Evolutionary conservation across 176 grass and related monocot genomes (phyloP).

Genomic region (Cenchrus purpureus): DNA sequence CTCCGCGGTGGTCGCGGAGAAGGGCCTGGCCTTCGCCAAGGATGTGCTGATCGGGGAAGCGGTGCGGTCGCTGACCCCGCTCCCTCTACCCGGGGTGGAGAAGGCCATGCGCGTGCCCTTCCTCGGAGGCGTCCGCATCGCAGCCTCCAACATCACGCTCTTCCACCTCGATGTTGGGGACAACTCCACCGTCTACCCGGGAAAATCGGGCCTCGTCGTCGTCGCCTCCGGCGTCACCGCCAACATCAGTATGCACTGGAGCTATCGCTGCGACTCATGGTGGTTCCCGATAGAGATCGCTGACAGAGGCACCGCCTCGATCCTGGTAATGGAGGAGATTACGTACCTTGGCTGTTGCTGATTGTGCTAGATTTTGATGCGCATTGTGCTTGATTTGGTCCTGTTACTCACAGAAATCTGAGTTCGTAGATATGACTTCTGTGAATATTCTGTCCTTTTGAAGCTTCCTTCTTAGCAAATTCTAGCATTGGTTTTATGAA

Average conservation of each 20-base stretch:
- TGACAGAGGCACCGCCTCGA: constrained; percentile 65
- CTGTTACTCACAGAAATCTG: not conserved
- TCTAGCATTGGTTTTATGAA: not conserved
- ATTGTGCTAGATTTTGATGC: constrained; percentile 7
- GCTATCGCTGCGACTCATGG: constrained; percentile 75
- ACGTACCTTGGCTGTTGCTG: not conserved
- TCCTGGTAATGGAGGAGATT: constrained; percentile 57
- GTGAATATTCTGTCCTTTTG: not conserved
- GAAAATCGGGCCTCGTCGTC: constrained; percentile 57
- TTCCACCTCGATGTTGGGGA: constrained; percentile 64
- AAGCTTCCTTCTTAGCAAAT: not conserved
- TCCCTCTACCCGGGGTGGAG: constrained; percentile 68
- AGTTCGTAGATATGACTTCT: not conserved
- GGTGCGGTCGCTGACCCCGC: constrained; percentile 67
- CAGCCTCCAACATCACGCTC: constrained; percentile 70
- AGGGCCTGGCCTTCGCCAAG: constrained; percentile 74
- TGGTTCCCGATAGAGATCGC: constrained; percentile 57
- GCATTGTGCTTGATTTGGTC: constrained; percentile 34
- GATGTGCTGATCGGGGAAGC: constrained; percentile 70
- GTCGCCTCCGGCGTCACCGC: constrained; percentile 71
- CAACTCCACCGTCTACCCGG: constrained; percentile 57
- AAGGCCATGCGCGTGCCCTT: constrained; percentile 68
- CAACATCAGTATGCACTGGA: constrained; percentile 80
- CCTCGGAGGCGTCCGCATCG: constrained; percentile 56
- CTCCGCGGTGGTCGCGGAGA: constrained; percentile 62